These are phyloP conservation scores for Hypomontagnella submonticulosa DNA, from an alignment of 495 filamentous ascomycete species.

Conservation along the genomic window DNA sequence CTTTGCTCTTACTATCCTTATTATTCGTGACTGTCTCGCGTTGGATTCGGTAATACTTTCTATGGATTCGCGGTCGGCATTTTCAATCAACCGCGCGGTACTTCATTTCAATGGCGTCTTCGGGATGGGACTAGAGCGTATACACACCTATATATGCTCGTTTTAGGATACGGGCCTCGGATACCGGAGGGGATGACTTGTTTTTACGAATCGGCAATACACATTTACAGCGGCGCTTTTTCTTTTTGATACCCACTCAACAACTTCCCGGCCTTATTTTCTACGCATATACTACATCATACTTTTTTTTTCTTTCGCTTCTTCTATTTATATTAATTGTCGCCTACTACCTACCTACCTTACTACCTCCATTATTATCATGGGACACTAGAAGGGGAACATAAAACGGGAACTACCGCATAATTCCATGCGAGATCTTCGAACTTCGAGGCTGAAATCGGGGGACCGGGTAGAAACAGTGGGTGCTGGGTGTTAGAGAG, in stretches of 20 bases:
- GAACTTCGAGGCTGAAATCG: too few species aligned
- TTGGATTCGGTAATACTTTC: constrained; percentile 25
- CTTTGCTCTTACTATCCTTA: constrained; percentile 34
- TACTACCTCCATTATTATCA: neutral
- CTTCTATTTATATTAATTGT: constrained; percentile 19
- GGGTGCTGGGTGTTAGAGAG: too few species aligned
- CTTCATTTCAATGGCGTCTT: constrained; percentile 37
- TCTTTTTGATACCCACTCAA: constrained; percentile 40
- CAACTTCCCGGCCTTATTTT: constrained; percentile 11
- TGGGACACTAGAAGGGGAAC: constrained; percentile 10
- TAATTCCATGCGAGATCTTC: neutral
- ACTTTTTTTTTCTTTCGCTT: constrained; percentile 13
- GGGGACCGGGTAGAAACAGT: too few species aligned
- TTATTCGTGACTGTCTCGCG: constrained; percentile 27
- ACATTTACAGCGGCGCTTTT: constrained; percentile 30
- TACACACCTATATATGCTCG: constrained; percentile 1
- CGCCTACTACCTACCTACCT: neutral
- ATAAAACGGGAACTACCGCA: neutral
- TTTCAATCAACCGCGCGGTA: neutral
- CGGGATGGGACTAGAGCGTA: constrained; percentile 17
- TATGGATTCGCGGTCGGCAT: neutral
- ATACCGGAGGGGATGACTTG: constrained; percentile 28
- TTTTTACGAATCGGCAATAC: constrained; percentile 39
- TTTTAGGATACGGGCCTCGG: constrained; percentile 23
- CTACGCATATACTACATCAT: constrained; percentile 3